Evolutionary conservation across 345 rosid genomes (phyloP), one percentile per base, ranked within the genome.

Genomic region (Dovyalis caffra): DNA sequence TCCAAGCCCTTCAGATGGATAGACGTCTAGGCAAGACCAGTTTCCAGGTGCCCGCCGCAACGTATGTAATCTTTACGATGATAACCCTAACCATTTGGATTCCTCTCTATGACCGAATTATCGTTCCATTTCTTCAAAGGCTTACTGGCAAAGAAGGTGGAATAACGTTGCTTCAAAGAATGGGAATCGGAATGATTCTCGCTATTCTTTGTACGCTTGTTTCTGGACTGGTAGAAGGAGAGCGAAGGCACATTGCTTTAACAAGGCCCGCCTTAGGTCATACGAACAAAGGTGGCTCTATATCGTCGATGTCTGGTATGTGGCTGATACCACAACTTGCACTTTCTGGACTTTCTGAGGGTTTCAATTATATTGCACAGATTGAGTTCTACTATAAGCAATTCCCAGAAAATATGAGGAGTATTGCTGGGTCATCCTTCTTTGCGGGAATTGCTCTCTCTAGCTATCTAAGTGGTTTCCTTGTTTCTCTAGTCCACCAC

Each of bases 1-100:
- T 89, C 51, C 92, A 90, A 43, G 89, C 92, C 15, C 82, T 86
- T 58, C 95, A 89, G 74, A 72, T 84, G 1, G 87, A 89, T 72
- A 80, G 91, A 65, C 73, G 73, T 9, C 70, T 85, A 4, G 86
- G 89, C 18, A 74, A 35, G 28, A 35, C 2, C 26, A 35, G n/a
- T 33, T 89, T 90, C 68, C 40, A 80, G 74, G 78, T 90, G 16
- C 92, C 95, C 2, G 90, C 92, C 0, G 91, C 87, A 47, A 71
- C 87, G 7, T 88, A 81, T 61, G 68, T 80, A 2, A 88, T 90
- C 34, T 88, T 88, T 76, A 61, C 78, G 63, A 90, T 90, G 94
- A 75, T 86, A 32, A 78, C 87, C 56, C 72, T 88, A 69, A 85
- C 85, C 49, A 49, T 83, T 11, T 90, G 83, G 84, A 83, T 90